Conservation (phyloP, 208 protist genomes). For the Trypanosoma cruzi region DNA sequence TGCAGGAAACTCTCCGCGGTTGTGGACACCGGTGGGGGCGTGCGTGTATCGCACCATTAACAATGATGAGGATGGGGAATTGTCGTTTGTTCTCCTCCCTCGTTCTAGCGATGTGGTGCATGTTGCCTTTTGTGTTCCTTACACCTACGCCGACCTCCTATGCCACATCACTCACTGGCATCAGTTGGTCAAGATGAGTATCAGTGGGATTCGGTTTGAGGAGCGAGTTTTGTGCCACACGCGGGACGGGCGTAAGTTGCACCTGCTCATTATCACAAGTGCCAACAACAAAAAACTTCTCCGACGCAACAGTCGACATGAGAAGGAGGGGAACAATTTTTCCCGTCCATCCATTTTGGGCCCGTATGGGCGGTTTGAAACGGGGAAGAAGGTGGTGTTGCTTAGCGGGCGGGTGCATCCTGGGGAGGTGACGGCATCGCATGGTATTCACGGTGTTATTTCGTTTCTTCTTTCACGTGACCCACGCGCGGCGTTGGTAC, state of each 20-base stretch:
- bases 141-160: constrained; percentile 86
- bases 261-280: constrained; percentile 83
- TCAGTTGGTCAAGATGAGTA: constrained; percentile 50
- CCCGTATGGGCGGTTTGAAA: constrained; percentile 74
- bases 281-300: constrained; percentile 10
- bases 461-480: constrained; percentile 83
- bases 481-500: constrained; percentile 55
- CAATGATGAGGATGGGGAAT: constrained; percentile 56
- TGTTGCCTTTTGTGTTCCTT: constrained; percentile 85
- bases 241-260: constrained; percentile 82
- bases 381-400: constrained; percentile 88
- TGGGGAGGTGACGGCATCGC: constrained; percentile 91
- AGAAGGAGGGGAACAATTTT: constrained; percentile 1
- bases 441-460: constrained; percentile 91
- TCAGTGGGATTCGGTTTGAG: constrained; percentile 72
- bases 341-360: constrained; percentile 25
- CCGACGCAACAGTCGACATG: constrained; percentile 7
- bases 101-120: constrained; percentile 67
- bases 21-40: constrained; percentile 73
- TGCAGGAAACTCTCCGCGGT: constrained; percentile 33
- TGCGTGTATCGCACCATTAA: constrained; percentile 76
- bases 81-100: constrained; percentile 64
- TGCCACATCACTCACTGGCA: constrained; percentile 88
- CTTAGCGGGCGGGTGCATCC: constrained; percentile 93
- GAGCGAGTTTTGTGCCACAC: constrained; percentile 81